Percentiles rank a stretch among this genome's conserved stretches.
Evolutionary conservation across 345 rosid species (phyloP).

Genomic region (Citrus cavaleriei): DNA sequence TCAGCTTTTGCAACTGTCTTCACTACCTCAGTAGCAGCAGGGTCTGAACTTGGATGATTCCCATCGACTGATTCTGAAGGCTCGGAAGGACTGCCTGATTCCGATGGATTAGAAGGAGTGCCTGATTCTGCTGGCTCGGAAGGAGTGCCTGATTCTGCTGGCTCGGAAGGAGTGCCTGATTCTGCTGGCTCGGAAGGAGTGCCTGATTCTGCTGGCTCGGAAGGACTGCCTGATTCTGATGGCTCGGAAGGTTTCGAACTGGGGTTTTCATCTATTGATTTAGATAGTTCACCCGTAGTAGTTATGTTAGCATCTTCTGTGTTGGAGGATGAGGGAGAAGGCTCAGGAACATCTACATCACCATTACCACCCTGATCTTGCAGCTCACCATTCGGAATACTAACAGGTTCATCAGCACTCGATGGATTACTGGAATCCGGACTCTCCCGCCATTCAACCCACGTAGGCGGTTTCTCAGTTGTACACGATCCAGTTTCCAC

Average conservation of each 20-base stretch:
- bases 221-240: neutral
- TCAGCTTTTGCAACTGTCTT: conserved; percentile 6
- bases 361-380: conserved; percentile 33
- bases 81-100: conserved; percentile 2
- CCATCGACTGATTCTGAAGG: neutral
- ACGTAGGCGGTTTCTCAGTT: conserved; percentile 52
- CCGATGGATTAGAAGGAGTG: neutral
- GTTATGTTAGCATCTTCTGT: conserved; percentile 1
- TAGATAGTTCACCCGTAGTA: neutral
- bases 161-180: neutral
- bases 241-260: conserved; percentile 6
- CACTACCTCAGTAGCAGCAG: conserved; percentile 9
- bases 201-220: conserved; percentile 15
- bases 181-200: conserved; percentile 1
- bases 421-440: conserved; percentile 44
- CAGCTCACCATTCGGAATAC: conserved; percentile 39
- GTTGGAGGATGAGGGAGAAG: conserved; percentile 19
- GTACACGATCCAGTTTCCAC: conserved; percentile 32
- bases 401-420: conserved; percentile 29
- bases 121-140: conserved; percentile 4
- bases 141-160: conserved; percentile 9
- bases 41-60: conserved; percentile 16
- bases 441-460: conserved; percentile 89
- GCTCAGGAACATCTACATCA: conserved; percentile 9
- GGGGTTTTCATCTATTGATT: conserved; percentile 8